Evolutionary conservation across 208 protist genomes (phyloP).

Genomic region (Wallacemonas rigidus): DNA sequence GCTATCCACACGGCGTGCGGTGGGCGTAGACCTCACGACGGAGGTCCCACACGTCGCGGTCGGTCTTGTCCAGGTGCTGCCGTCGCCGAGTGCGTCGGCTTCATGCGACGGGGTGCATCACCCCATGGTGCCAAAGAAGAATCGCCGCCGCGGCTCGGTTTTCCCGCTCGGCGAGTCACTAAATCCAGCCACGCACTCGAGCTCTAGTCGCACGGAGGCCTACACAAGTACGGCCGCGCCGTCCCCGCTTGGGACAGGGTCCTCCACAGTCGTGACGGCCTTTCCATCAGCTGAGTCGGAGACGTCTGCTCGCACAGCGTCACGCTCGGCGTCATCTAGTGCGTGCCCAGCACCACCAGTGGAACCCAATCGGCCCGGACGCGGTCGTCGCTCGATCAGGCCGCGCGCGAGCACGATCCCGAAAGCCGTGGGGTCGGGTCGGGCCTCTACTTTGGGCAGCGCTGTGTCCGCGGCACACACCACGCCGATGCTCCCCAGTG

Average conservation of each 20-base stretch:
- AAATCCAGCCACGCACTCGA: not conserved
- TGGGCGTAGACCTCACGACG: too few species aligned
- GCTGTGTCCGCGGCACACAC: not conserved
- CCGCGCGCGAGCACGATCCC: not conserved
- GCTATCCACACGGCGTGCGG: too few species aligned
- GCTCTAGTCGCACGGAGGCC: not conserved
- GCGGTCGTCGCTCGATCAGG: not conserved
- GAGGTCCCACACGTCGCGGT: too few species aligned
- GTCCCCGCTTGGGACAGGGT: not conserved
- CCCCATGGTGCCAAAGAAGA: too few species aligned
- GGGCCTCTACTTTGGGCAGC: too few species aligned
- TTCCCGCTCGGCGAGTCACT: not conserved
- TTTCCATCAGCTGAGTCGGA: not conserved
- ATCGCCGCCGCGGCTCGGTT: not conserved
- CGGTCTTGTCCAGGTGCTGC: too few species aligned
- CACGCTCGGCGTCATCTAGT: not conserved
- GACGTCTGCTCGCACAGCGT: not conserved
- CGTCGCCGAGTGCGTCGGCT: too few species aligned
- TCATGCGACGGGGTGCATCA: too few species aligned
- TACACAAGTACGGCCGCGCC: not conserved
- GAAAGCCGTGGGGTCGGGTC: too few species aligned
- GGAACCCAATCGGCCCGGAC: not conserved
- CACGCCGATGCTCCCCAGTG: not conserved
- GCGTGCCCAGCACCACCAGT: not conserved
- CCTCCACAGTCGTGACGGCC: not conserved